These are phyloP conservation scores for Oryza nivara DNA, from an alignment of 176 grass and related monocot species.

Conservation along the genomic window DNA sequence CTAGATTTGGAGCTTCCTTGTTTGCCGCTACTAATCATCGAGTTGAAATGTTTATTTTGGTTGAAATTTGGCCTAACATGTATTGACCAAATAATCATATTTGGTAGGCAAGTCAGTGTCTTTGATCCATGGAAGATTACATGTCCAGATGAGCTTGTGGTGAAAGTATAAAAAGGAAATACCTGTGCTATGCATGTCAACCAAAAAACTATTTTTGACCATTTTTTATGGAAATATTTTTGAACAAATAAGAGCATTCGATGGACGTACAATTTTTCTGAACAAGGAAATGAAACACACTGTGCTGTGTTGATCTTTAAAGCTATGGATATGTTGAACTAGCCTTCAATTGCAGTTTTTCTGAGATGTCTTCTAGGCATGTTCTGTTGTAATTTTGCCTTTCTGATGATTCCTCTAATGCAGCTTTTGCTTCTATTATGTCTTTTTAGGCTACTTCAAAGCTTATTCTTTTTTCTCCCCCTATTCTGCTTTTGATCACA, in stretches of 20 bases:
- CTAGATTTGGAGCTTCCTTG: not conserved
- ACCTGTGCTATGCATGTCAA: not conserved
- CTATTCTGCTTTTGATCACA: not conserved
- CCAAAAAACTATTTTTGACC: not conserved
- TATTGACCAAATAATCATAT: slow-evolving; percentile 20
- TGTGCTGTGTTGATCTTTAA: not conserved
- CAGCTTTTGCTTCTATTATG: too few species aligned
- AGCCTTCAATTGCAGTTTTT: not conserved
- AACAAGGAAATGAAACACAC: not conserved
- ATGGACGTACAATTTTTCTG: not conserved
- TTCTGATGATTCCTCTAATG: not conserved
- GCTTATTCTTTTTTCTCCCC: too few species aligned
- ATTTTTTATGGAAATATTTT: not conserved
- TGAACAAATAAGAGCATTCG: not conserved
- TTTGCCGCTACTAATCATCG: not conserved
- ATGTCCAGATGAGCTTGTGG: not conserved
- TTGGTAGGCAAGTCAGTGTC: slow-evolving; percentile 12
- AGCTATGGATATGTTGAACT: not conserved
- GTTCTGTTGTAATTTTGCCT: not conserved
- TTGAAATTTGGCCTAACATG: not conserved
- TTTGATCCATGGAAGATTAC: not conserved
- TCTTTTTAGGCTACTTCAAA: too few species aligned
- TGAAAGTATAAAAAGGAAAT: slow-evolving; percentile 4
- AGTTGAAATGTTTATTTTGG: not conserved
- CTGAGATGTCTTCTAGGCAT: not conserved